A percentile compares a stretch with the other conserved stretches of the same genome.
These are phyloP conservation scores for Wickerhamomyces ciferrii DNA, from an alignment of 805 yeast genomes.

Conservation along the genomic window DNA sequence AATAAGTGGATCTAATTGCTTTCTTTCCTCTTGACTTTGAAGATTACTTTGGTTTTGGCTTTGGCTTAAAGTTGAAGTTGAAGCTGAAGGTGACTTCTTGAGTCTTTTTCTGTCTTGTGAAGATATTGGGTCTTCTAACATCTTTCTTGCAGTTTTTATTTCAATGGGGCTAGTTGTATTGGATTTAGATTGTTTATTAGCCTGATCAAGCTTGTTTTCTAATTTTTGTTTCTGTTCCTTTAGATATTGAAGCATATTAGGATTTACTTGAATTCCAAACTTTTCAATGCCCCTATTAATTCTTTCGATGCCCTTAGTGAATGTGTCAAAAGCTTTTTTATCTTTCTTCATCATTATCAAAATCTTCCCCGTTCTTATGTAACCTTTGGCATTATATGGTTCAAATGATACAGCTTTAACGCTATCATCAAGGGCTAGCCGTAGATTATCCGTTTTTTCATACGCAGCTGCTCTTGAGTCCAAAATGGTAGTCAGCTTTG, in stretches of 20 bases:
- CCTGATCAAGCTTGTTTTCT: neutral
- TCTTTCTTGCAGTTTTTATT: neutral
- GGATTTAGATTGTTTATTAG: no score
- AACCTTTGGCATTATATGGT: constrained; percentile 20
- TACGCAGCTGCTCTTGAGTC: constrained; percentile 19
- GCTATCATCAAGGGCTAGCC: constrained; percentile 15
- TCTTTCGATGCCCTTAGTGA: constrained; percentile 6
- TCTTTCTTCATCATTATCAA: constrained; percentile 3
- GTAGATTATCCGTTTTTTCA: constrained; percentile 9
- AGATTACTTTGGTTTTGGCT: neutral
- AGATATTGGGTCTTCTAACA: neutral
- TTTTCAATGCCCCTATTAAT: constrained; percentile 9
- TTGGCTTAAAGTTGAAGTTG: neutral
- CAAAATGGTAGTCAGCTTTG: constrained; percentile 15
- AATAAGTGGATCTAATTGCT: constrained; percentile 1
- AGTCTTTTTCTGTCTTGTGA: neutral
- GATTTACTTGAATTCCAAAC: constrained; percentile 10
- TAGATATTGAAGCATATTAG: constrained; percentile 1
- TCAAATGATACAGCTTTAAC: constrained; percentile 12
- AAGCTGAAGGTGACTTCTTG: neutral
- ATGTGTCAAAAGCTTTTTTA: constrained; percentile 5
- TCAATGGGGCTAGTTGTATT: neutral
- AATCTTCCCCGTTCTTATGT: constrained; percentile 14
- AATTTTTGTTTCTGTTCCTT: neutral
- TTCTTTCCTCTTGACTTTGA: neutral